Conservation (phyloP, 192 early-diverging fungal species). For the Coemansia sp. region DNA sequence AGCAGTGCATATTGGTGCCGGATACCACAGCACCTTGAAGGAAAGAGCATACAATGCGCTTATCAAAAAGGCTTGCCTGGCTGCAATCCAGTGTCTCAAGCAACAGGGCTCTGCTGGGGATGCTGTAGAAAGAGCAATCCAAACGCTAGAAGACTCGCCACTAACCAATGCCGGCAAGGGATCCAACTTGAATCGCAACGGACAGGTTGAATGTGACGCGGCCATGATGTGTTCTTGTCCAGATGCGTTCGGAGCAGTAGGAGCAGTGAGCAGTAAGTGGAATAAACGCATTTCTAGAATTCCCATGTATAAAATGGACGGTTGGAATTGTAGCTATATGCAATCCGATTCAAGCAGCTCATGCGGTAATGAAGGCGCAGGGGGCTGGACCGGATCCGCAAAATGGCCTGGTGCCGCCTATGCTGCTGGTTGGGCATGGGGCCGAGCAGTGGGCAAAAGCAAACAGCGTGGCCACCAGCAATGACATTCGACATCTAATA, state of each 20-base stretch:
- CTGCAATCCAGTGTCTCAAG: conserved; percentile 17
- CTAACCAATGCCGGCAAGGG: conserved; percentile 67
- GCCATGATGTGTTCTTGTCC: conserved; percentile 65
- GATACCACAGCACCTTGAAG: conserved; percentile 24
- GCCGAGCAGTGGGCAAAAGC: conserved; percentile 50
- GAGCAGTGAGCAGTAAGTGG: conserved; percentile 58
- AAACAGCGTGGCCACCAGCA: conserved; percentile 10
- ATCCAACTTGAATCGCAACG: conserved; percentile 73
- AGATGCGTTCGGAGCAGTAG: conserved; percentile 76
- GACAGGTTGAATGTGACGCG: conserved; percentile 85
- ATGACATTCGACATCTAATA: conserved; percentile 16
- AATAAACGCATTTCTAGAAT: background rate
- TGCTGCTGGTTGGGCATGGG: conserved; percentile 59
- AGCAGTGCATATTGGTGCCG: conserved; percentile 44
- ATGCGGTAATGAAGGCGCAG: conserved; percentile 51
- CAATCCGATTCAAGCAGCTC: conserved; percentile 64
- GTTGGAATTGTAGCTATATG: conserved; percentile 53
- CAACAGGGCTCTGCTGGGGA: conserved; percentile 13
- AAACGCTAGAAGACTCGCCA: conserved; percentile 48
- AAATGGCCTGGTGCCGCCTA: conserved; percentile 56
- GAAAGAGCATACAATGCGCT: conserved; percentile 16
- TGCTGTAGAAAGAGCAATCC: conserved; percentile 28
- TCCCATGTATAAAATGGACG: background rate
- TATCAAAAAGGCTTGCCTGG: conserved; percentile 31
- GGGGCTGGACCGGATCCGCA: conserved; percentile 4